phyloP scores from a whole-genome alignment of 108 stramenopile species.

The Hondaea fermentalgiana region DNA sequence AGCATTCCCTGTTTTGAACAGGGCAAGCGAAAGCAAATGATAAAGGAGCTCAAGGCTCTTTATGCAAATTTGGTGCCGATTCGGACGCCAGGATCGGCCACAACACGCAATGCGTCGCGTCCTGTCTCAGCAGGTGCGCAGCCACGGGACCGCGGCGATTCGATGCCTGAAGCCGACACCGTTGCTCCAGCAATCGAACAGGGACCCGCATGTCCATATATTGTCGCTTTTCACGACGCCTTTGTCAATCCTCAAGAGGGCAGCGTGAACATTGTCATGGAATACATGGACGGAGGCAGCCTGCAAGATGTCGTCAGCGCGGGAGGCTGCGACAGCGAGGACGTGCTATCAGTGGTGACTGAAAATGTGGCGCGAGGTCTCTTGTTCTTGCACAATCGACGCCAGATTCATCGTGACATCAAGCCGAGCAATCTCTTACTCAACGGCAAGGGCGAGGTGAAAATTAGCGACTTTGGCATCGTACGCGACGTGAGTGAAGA shows the following conservation, averaged over 20 bases:
- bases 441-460: slow-evolving; percentile 35
- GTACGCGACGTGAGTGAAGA: slow-evolving; percentile 37
- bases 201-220: slow-evolving; percentile 27
- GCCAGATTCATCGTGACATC: slow-evolving; percentile 38
- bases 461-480: slow-evolving; percentile 39
- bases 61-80: slow-evolving; percentile 17
- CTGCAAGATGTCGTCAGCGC: slow-evolving; percentile 39
- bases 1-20: slow-evolving; percentile 21
- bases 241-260: slow-evolving; percentile 35
- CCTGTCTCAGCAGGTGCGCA: slow-evolving; percentile 26
- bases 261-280: slow-evolving; percentile 38
- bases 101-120: background rate
- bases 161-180: background rate
- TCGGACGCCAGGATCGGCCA: background rate
- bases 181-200: too few relatives aligned
- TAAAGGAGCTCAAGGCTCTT: slow-evolving; percentile 20
- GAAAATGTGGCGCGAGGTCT: slow-evolving; percentile 17
- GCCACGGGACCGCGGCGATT: slow-evolving; percentile 21
- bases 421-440: slow-evolving; percentile 41
- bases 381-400: slow-evolving; percentile 22
- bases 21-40: slow-evolving; percentile 19
- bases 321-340: slow-evolving; percentile 31
- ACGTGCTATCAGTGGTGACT: slow-evolving; percentile 21
- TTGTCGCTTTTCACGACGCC: slow-evolving; percentile 51
- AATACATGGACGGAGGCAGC: slow-evolving; percentile 52